phyloP scores from a whole-genome alignment of 768 basidiomycete genomes.

The Russula emetica region DNA sequence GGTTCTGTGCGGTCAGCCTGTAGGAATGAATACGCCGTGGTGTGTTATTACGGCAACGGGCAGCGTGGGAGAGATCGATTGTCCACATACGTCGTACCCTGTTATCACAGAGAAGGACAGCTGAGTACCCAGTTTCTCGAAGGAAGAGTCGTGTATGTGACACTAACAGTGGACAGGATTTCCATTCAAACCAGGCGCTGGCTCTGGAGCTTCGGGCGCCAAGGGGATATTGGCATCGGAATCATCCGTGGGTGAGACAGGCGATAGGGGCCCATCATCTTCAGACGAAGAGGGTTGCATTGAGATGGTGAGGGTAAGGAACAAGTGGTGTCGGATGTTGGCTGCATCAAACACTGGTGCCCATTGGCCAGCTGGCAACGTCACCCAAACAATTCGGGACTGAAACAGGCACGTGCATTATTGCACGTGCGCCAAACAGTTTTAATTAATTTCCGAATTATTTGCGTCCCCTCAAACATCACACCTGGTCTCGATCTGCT shows the following conservation, averaged over 20 bases:
- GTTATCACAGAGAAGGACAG: constrained; percentile 13
- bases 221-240: constrained; percentile 50
- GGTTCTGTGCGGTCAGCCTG: constrained; percentile 81
- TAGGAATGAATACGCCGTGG: constrained; percentile 14
- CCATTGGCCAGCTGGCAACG: neutral
- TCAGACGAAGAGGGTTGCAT: constrained; percentile 25
- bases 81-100: constrained; percentile 80
- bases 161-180: constrained; percentile 76
- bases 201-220: constrained; percentile 47
- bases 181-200: constrained; percentile 70
- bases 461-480: neutral
- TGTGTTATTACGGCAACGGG: constrained; percentile 14
- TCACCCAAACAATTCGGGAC: neutral
- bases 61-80: constrained; percentile 5
- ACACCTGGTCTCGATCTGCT: neutral
- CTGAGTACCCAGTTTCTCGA: constrained; percentile 15
- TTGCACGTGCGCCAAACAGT: constrained; percentile 12
- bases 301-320: constrained; percentile 9
- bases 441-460: constrained; percentile 8
- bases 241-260: constrained; percentile 52
- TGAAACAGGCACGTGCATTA: constrained; percentile 4
- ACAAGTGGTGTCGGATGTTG: constrained; percentile 3
- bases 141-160: constrained; percentile 23
- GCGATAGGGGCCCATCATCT: constrained; percentile 38
- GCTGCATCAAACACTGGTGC: neutral